Evolutionary conservation across 2,329 filamentous ascomycete species (phyloP).

Genomic region (Sporothrix brunneoviolacea): DNA sequence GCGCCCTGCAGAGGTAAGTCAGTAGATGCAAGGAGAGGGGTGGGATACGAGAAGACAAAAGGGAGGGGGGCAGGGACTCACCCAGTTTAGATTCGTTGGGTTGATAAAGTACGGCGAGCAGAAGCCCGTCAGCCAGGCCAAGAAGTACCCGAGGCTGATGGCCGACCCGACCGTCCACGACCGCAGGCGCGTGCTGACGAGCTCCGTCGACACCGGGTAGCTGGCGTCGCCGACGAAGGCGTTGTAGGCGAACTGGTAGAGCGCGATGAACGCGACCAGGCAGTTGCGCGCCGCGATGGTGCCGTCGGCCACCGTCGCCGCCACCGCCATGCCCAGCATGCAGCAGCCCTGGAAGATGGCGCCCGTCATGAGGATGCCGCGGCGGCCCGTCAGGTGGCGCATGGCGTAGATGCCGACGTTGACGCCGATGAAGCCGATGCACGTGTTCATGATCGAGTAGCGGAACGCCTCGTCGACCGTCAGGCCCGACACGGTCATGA

Average conservation of each 20-base stretch:
- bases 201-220: slow-evolving; percentile 37
- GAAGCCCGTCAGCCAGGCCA: slow-evolving; percentile 34
- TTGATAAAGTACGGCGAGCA: slow-evolving; percentile 43
- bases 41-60: background rate
- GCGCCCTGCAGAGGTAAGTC: slow-evolving; percentile 27
- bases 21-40: background rate
- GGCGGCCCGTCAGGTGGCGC: slow-evolving; percentile 38
- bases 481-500: slow-evolving; percentile 36
- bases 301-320: slow-evolving; percentile 23
- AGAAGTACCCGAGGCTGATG: slow-evolving; percentile 38
- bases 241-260: slow-evolving; percentile 32
- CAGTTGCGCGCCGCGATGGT: slow-evolving; percentile 26
- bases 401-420: slow-evolving; percentile 44
- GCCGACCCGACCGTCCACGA: slow-evolving; percentile 44
- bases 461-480: slow-evolving; percentile 38
- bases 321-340: slow-evolving; percentile 39
- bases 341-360: slow-evolving; percentile 36
- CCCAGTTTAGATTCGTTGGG: slow-evolving; percentile 33
- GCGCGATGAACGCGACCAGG: slow-evolving; percentile 29
- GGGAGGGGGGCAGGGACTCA: slow-evolving; percentile 7
- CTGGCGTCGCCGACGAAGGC: slow-evolving; percentile 34
- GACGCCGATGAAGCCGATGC: slow-evolving; percentile 41
- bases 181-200: slow-evolving; percentile 37
- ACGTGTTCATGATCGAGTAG: slow-evolving; percentile 44
- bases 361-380: slow-evolving; percentile 41